Conservation (phyloP, 768 basidiomycete species). For the Boletus reticulatus region DNA sequence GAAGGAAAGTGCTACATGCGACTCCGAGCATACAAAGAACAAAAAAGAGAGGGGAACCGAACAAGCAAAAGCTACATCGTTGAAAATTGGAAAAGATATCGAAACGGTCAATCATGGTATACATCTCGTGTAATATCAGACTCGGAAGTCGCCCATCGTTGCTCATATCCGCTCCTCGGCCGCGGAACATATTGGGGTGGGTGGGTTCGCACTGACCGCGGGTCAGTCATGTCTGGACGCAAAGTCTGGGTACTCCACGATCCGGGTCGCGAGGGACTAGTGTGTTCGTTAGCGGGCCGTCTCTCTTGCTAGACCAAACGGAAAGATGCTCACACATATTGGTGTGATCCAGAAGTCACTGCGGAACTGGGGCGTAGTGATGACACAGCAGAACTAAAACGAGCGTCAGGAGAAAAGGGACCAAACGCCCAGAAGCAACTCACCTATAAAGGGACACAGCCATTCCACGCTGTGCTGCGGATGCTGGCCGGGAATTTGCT, state of each 20-base stretch:
- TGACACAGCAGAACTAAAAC: constrained; percentile 51
- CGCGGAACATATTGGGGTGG: neutral
- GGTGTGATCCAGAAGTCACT: constrained; percentile 7
- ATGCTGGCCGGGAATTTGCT: constrained; percentile 1
- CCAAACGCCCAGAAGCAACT: constrained; percentile 5
- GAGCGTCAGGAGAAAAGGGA: constrained; percentile 4
- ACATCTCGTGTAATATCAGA: constrained; percentile 16
- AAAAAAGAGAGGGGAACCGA: too few species aligned
- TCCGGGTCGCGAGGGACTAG: constrained; percentile 11
- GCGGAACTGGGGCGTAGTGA: constrained; percentile 30
- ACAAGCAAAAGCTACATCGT: neutral
- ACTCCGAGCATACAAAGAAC: neutral
- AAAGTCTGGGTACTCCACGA: neutral
- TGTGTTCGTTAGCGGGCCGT: neutral
- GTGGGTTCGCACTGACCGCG: neutral
- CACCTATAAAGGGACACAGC: constrained; percentile 59
- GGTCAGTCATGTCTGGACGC: constrained; percentile 3
- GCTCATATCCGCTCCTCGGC: constrained; percentile 4
- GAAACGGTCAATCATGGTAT: constrained; percentile 12
- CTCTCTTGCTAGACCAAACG: neutral
- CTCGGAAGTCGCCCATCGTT: constrained; percentile 27
- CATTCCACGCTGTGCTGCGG: constrained; percentile 11
- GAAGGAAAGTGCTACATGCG: constrained; percentile 7
- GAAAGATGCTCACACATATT: constrained; percentile 21
- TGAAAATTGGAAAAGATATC: neutral